Conservation (phyloP, 2,329 filamentous ascomycete species). For the Penicillium polonicum region DNA sequence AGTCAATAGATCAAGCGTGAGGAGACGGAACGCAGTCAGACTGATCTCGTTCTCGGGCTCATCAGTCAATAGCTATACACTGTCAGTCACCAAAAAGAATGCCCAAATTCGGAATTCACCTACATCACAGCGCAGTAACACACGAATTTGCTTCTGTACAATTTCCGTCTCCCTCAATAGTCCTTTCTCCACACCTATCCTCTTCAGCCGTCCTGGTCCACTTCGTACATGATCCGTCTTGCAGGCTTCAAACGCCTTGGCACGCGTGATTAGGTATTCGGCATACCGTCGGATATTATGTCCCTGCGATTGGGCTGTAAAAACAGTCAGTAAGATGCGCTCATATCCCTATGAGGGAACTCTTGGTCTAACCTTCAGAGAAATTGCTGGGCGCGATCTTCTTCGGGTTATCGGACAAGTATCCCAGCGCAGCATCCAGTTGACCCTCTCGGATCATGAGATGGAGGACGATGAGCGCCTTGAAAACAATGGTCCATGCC, state of each 20-base stretch:
- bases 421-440: slow-evolving; percentile 81
- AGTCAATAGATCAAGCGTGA: slow-evolving; percentile 84
- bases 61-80: slow-evolving; percentile 71
- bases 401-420: slow-evolving; percentile 77
- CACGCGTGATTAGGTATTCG: slow-evolving; percentile 79
- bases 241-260: slow-evolving; percentile 77
- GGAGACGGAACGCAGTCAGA: slow-evolving; percentile 83
- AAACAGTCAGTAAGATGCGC: slow-evolving; percentile 37
- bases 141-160: slow-evolving; percentile 83
- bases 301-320: slow-evolving; percentile 83
- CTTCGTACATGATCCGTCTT: slow-evolving; percentile 86
- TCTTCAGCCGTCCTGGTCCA: slow-evolving; percentile 79
- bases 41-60: slow-evolving; percentile 97
- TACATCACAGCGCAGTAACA: slow-evolving; percentile 86
- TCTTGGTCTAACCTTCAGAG: slow-evolving; percentile 71
- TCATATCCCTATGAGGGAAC: not conserved
- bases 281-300: slow-evolving; percentile 91
- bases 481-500: slow-evolving; percentile 99
- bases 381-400: slow-evolving; percentile 86
- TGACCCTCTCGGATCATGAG: slow-evolving; percentile 97
- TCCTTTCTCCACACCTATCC: slow-evolving; percentile 85
- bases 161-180: slow-evolving; percentile 86
- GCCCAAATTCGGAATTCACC: slow-evolving; percentile 36
- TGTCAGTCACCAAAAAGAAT: slow-evolving; percentile 14
- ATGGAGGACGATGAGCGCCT: slow-evolving; percentile 91